Evolutionary conservation across 768 basidiomycete genomes (phyloP).

Genomic region (Amanita pseudoporphyria): DNA sequence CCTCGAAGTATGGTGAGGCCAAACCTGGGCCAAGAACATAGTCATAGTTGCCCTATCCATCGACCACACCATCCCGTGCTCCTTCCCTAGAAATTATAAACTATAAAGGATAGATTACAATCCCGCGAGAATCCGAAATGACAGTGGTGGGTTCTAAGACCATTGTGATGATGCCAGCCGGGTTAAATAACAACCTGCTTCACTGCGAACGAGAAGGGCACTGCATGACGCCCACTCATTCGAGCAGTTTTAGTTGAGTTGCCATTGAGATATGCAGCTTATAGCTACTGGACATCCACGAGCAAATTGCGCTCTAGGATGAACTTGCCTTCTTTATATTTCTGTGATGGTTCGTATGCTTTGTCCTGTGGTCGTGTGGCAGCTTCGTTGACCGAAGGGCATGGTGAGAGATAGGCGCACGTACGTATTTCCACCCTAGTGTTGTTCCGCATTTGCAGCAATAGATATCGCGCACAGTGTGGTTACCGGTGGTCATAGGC

Average conservation of each 20-base stretch:
- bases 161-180: constrained; percentile 13
- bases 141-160: constrained; percentile 14
- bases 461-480: constrained; percentile 92
- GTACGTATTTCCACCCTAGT: constrained; percentile 98
- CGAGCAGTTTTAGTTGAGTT: neutral
- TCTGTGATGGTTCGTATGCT: constrained; percentile 84
- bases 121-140: constrained; percentile 17
- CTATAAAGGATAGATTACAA: constrained; percentile 12
- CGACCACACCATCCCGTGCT: constrained; percentile 8
- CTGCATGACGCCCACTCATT: neutral
- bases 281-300: constrained; percentile 66
- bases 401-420: constrained; percentile 16
- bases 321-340: constrained; percentile 98
- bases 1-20: neutral
- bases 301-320: constrained; percentile 93
- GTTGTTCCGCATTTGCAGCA: constrained; percentile 82
- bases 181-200: constrained; percentile 1
- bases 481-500: constrained; percentile 94
- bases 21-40: neutral
- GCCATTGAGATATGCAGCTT: neutral
- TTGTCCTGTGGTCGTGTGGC: constrained; percentile 52
- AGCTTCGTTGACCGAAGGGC: constrained; percentile 1
- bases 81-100: constrained; percentile 5
- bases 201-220: constrained; percentile 4
- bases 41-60: neutral